A percentile compares a stretch with the other conserved stretches of the same genome.
These are phyloP conservation scores for Pleurozium schreberi DNA, from an alignment of 225 moss, liverwort and hornwort genomes.

Conservation along the genomic window DNA sequence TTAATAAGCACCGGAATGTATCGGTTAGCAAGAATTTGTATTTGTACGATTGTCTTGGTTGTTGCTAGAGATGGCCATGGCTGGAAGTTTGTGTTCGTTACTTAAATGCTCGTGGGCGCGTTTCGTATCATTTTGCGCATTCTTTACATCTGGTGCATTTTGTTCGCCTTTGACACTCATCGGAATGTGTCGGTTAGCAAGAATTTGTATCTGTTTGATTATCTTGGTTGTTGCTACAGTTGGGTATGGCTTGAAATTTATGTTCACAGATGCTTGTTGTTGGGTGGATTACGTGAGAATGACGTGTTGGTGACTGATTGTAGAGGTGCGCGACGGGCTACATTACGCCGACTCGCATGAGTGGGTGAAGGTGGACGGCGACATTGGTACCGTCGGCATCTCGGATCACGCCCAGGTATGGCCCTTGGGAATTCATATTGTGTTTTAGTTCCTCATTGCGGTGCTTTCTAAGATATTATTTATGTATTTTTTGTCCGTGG, in stretches of 20 bases:
- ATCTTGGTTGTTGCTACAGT: neutral
- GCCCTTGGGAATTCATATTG: neutral
- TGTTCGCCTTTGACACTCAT: neutral
- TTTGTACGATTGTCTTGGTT: neutral
- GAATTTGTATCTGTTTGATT: neutral
- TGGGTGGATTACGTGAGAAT: neutral
- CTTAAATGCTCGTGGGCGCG: neutral
- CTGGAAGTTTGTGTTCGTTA: neutral
- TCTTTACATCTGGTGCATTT: neutral
- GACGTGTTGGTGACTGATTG: neutral
- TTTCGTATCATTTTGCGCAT: neutral
- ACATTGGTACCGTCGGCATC: slow-evolving; percentile 68
- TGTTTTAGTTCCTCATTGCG: neutral
- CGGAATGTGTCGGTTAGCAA: neutral
- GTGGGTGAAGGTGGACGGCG: slow-evolving; percentile 93
- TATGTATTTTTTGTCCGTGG: neutral
- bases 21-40: neutral
- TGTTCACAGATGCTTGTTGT: neutral
- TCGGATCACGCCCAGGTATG: slow-evolving; percentile 85
- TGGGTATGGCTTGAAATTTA: neutral
- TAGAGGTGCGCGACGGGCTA: slow-evolving; percentile 53
- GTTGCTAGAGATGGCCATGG: neutral
- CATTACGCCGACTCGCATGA: slow-evolving; percentile 77
- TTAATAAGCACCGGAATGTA: neutral
- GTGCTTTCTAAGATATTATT: neutral